These are phyloP conservation scores for Carpinus viminea DNA, from an alignment of 306 rosid genomes.

Conservation along the genomic window DNA sequence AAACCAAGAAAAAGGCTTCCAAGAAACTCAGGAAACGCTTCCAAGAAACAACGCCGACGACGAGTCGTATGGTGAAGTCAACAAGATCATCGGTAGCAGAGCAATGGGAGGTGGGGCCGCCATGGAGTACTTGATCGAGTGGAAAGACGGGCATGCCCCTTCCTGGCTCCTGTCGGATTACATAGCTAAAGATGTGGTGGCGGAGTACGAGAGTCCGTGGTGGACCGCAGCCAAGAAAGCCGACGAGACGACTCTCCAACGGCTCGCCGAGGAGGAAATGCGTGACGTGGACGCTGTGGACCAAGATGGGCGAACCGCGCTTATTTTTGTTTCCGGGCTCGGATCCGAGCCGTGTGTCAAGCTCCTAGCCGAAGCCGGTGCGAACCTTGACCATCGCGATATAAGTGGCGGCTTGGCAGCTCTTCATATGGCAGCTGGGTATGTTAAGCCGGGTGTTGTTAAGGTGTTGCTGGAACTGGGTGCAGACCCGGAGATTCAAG, in stretches of 20 bases:
- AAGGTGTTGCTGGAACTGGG: constrained; percentile 56
- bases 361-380: constrained; percentile 59
- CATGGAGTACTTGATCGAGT: constrained; percentile 79
- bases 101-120: constrained; percentile 43
- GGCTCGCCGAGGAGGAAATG: constrained; percentile 41
- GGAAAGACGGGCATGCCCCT: constrained; percentile 84
- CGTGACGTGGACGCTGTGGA: constrained; percentile 79
- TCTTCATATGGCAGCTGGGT: constrained; percentile 85
- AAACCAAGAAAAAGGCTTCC: constrained; percentile 31
- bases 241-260: constrained; percentile 43
- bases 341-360: constrained; percentile 70
- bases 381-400: constrained; percentile 57
- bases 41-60: constrained; percentile 33
- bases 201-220: constrained; percentile 87
- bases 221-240: constrained; percentile 90
- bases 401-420: constrained; percentile 61
- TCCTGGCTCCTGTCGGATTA: constrained; percentile 76
- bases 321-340: constrained; percentile 68
- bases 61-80: constrained; percentile 73
- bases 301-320: constrained; percentile 67
- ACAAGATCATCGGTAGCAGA: constrained; percentile 73
- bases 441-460: constrained; percentile 62
- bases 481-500: constrained; percentile 63
- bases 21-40: not conserved
- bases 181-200: constrained; percentile 74